Evolutionary conservation across 768 basidiomycete genomes (phyloP).

Genomic region (Russula sp.): DNA sequence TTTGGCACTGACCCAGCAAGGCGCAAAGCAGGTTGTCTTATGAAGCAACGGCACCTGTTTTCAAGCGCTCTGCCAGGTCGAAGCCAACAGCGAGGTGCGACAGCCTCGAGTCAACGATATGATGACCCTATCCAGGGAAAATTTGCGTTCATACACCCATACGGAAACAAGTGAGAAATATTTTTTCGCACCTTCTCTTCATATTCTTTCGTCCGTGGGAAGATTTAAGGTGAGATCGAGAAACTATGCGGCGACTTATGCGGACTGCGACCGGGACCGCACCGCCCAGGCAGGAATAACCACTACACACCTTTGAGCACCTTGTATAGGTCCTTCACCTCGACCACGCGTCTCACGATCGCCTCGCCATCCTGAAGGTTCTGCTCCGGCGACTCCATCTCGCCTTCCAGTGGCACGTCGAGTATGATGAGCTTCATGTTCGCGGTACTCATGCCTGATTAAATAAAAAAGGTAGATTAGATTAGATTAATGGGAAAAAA

Average conservation of each 20-base stretch:
- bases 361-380: conserved; percentile 84
- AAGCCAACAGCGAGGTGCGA: conserved; percentile 71
- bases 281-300: not conserved
- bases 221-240: not conserved
- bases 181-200: conserved; percentile 41
- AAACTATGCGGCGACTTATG: not conserved
- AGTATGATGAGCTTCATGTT: conserved; percentile 86
- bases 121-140: conserved; percentile 31
- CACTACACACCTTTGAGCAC: conserved; percentile 52
- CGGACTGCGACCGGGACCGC: not conserved
- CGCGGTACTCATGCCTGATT: conserved; percentile 85
- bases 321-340: conserved; percentile 51
- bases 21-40: not conserved
- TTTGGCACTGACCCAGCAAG: not conserved
- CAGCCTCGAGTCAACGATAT: conserved; percentile 67
- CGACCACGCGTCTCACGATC: conserved; percentile 67
- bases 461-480: not conserved
- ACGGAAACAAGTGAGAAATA: not conserved
- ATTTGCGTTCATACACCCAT: not conserved
- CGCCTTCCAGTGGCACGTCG: conserved; percentile 55
- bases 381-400: conserved; percentile 61
- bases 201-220: conserved; percentile 43
- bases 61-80: conserved; percentile 42
- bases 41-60: conserved; percentile 21
- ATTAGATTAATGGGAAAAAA: not conserved